Evolutionary conservation across 495 filamentous ascomycete genomes (phyloP).

Genomic region (Tuber magnatum): DNA sequence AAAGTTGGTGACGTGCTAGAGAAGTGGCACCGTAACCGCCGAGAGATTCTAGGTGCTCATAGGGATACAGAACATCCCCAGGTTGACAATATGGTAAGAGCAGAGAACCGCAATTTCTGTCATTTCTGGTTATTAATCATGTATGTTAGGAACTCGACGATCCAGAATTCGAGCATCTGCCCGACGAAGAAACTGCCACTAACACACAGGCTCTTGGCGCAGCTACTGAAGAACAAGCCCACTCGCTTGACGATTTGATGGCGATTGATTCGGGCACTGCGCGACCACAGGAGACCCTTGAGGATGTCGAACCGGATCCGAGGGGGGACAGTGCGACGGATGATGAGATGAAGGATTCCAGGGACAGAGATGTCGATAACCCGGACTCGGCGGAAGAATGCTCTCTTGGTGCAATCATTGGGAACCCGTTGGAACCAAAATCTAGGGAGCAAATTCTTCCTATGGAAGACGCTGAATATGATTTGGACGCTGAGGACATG

Average conservation of each 20-base stretch:
- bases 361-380: slow-evolving; percentile 48
- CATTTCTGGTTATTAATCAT: slow-evolving; percentile 9
- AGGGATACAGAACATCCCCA: slow-evolving; percentile 55
- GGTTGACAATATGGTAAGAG: slow-evolving; percentile 40
- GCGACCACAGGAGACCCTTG: slow-evolving; percentile 49
- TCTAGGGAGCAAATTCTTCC: slow-evolving; percentile 9
- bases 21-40: slow-evolving; percentile 77
- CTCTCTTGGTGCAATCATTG: slow-evolving; percentile 44
- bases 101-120: neutral
- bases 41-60: slow-evolving; percentile 64
- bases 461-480: slow-evolving; percentile 22
- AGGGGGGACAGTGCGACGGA: slow-evolving; percentile 47
- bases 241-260: slow-evolving; percentile 73
- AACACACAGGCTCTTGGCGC: slow-evolving; percentile 88
- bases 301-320: slow-evolving; percentile 56
- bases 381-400: slow-evolving; percentile 39
- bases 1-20: slow-evolving; percentile 91
- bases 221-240: slow-evolving; percentile 76
- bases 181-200: slow-evolving; percentile 65
- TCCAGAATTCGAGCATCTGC: slow-evolving; percentile 82
- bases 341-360: slow-evolving; percentile 46
- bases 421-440: slow-evolving; percentile 28
- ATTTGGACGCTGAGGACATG: slow-evolving; percentile 29
- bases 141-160: slow-evolving; percentile 47
- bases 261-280: slow-evolving; percentile 66